Conservation (phyloP, 2,329 filamentous ascomycete genomes). For the Venturia pyrina region DNA sequence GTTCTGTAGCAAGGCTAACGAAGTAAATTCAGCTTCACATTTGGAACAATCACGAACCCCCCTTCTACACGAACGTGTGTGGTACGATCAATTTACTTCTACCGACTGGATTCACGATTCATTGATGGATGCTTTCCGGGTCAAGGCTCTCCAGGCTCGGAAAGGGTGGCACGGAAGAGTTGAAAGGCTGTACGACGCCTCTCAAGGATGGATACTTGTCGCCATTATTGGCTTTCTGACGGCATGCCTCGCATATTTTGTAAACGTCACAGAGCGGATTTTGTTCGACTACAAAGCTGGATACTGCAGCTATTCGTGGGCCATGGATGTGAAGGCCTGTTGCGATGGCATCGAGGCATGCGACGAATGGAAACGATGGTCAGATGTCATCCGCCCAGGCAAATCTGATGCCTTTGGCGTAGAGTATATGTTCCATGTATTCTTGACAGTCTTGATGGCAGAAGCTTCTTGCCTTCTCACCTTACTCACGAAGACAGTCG, state of each 20-base stretch:
- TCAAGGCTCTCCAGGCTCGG: slow-evolving; percentile 69
- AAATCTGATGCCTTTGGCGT: slow-evolving; percentile 43
- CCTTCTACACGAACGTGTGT: slow-evolving; percentile 74
- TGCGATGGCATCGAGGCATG: slow-evolving; percentile 48
- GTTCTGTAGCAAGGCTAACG: background rate
- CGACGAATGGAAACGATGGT: slow-evolving; percentile 54
- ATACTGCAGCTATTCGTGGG: slow-evolving; percentile 65
- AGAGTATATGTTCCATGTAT: slow-evolving; percentile 69
- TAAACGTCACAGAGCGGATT: slow-evolving; percentile 76
- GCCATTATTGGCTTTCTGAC: slow-evolving; percentile 81
- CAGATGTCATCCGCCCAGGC: slow-evolving; percentile 45
- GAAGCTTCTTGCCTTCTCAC: slow-evolving; percentile 68
- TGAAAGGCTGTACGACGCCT: slow-evolving; percentile 67
- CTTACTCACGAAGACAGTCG: slow-evolving; percentile 82
- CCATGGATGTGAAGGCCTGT: slow-evolving; percentile 59
- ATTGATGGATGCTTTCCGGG: slow-evolving; percentile 84
- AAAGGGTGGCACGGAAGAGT: slow-evolving; percentile 80
- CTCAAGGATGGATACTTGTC: slow-evolving; percentile 89
- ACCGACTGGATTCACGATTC: slow-evolving; percentile 98
- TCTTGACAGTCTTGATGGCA: slow-evolving; percentile 61
- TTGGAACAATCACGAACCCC: slow-evolving; percentile 56
- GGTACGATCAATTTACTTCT: slow-evolving; percentile 98
- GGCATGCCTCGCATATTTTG: slow-evolving; percentile 75
- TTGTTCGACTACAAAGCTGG: slow-evolving; percentile 90
- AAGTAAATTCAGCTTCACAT: slow-evolving; percentile 30